A percentile compares a stretch with the other conserved stretches of the same genome.
Conservation (phyloP, 2,329 filamentous ascomycete species). For the Colletotrichum sansevieriae region DNA sequence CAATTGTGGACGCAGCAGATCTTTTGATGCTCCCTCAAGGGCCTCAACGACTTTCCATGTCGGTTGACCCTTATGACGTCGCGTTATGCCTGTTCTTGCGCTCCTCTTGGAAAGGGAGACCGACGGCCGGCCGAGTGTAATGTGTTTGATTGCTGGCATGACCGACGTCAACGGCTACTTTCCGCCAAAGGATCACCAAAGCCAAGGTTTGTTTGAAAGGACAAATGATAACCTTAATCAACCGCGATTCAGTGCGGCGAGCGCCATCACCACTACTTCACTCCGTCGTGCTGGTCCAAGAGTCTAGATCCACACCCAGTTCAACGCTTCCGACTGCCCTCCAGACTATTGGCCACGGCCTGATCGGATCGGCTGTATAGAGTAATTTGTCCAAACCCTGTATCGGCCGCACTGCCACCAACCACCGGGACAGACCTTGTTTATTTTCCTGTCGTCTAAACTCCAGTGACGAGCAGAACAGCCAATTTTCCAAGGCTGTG, state of each 20-base stretch:
- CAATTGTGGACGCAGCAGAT: slow-evolving; percentile 35
- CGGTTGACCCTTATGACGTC: slow-evolving; percentile 33
- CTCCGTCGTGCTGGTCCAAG: slow-evolving; percentile 1
- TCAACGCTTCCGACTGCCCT: slow-evolving; percentile 8
- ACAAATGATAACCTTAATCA: slow-evolving; percentile 37
- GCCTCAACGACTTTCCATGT: slow-evolving; percentile 20
- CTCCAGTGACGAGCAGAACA: neutral
- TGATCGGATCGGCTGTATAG: slow-evolving; percentile 22
- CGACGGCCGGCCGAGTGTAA: slow-evolving; percentile 8
- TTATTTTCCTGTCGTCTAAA: neutral
- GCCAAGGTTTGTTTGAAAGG: slow-evolving; percentile 21
- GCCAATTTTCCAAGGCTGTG: neutral
- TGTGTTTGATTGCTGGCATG: slow-evolving; percentile 21
- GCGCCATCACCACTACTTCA: neutral
- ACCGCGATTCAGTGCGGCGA: slow-evolving; percentile 12
- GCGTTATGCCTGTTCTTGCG: slow-evolving; percentile 4
- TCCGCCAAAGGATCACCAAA: slow-evolving; percentile 24
- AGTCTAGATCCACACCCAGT: neutral
- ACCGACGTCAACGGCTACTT: slow-evolving; percentile 33
- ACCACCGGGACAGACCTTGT: slow-evolving; percentile 24
- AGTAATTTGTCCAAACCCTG: slow-evolving; percentile 18
- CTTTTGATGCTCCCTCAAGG: slow-evolving; percentile 32
- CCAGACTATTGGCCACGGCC: slow-evolving; percentile 17
- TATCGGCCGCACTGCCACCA: slow-evolving; percentile 20
- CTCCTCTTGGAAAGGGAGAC: neutral